A percentile compares a stretch with the other conserved stretches of the same genome.
phyloP scores from a whole-genome alignment of 495 filamentous ascomycete genomes.

The Lasiosphaeriaceae sp. region DNA sequence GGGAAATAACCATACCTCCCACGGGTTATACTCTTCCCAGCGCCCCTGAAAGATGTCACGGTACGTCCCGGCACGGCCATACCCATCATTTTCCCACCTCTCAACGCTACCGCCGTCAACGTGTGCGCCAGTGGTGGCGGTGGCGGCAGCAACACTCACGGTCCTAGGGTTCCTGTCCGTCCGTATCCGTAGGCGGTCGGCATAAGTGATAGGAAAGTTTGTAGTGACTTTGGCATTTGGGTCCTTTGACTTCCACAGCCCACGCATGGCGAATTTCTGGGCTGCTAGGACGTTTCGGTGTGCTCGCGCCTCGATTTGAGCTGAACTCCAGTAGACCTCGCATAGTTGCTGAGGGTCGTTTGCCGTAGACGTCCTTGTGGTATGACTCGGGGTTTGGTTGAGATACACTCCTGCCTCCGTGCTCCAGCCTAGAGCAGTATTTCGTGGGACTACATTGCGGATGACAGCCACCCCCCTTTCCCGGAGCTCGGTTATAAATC shows the following conservation, averaged over 20 bases:
- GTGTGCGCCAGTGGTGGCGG: constrained; percentile 47
- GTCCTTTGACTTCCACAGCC: constrained; percentile 67
- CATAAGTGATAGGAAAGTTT: constrained; percentile 65
- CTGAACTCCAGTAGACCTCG: constrained; percentile 80
- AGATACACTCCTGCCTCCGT: constrained; percentile 54
- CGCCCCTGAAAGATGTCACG: constrained; percentile 62
- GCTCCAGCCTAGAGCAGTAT: constrained; percentile 51
- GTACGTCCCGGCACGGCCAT: constrained; percentile 66
- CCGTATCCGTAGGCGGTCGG: constrained; percentile 71
- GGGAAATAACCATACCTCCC: constrained; percentile 51
- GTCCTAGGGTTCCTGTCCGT: constrained; percentile 1
- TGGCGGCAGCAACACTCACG: not conserved
- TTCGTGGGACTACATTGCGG: constrained; percentile 53
- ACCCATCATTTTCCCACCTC: constrained; percentile 83
- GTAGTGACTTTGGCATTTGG: constrained; percentile 56
- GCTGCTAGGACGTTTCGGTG: constrained; percentile 69
- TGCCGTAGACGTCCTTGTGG: constrained; percentile 32
- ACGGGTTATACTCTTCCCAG: constrained; percentile 83
- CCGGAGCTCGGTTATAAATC: constrained; percentile 45
- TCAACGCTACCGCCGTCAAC: constrained; percentile 76
- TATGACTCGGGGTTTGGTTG: constrained; percentile 41
- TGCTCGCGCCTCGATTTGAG: constrained; percentile 67
- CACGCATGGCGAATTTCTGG: constrained; percentile 68
- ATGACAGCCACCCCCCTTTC: constrained; percentile 61
- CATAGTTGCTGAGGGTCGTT: constrained; percentile 62